phyloP scores from a whole-genome alignment of 2,329 filamentous ascomycete species.

The Ophiocordyceps camponoti-rufipedis region DNA sequence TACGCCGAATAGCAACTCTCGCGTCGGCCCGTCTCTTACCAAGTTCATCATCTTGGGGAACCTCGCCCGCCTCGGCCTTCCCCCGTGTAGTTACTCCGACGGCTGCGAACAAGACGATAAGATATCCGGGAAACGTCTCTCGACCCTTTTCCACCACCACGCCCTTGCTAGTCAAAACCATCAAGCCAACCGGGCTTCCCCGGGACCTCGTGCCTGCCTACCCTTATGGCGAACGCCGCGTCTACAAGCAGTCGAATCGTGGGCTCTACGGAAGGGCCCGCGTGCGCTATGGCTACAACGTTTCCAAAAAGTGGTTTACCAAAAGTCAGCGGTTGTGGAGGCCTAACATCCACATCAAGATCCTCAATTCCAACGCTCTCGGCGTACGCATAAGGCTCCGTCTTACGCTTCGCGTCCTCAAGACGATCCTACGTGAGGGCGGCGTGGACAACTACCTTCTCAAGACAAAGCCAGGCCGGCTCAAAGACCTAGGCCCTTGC shows the following conservation, averaged over 20 bases:
- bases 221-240: constrained; percentile 49
- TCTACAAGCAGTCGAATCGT: constrained; percentile 67
- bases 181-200: constrained; percentile 25
- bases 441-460: constrained; percentile 85
- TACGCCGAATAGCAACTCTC: not conserved
- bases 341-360: constrained; percentile 54
- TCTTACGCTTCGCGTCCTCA: constrained; percentile 50
- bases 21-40: not conserved
- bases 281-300: constrained; percentile 65
- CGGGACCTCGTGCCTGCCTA: constrained; percentile 42
- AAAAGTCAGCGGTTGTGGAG: constrained; percentile 59
- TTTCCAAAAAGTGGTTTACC: constrained; percentile 48
- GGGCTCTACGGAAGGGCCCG: constrained; percentile 53
- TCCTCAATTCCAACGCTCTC: constrained; percentile 46
- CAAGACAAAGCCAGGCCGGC: constrained; percentile 55
- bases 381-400: constrained; percentile 45
- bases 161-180: constrained; percentile 18
- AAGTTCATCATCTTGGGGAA: too few relatives aligned
- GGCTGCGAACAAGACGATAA: not conserved
- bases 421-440: constrained; percentile 66
- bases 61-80: too few relatives aligned
- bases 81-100: not conserved
- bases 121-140: not conserved
- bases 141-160: constrained; percentile 20
- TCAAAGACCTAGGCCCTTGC: constrained; percentile 74